Evolutionary conservation across 805 yeast species (phyloP).

Genomic region (Candida mattraensis): DNA sequence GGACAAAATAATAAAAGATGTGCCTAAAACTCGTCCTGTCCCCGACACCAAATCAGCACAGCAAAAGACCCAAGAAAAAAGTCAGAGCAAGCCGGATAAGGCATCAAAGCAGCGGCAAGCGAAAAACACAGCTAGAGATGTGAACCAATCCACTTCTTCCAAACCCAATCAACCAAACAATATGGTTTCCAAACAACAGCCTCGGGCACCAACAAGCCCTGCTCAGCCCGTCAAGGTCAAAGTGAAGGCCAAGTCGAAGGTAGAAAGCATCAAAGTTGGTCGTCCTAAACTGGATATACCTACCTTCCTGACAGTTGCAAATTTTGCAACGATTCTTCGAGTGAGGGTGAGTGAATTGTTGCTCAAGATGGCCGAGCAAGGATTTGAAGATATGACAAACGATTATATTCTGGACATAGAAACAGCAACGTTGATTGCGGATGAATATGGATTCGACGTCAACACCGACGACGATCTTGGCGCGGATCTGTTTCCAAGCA

Average conservation of each 20-base stretch:
- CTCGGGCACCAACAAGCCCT: slow-evolving; percentile 1
- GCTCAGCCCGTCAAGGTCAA: slow-evolving; percentile 5
- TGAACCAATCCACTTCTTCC: neutral
- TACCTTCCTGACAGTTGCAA: slow-evolving; percentile 73
- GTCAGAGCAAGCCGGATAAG: neutral
- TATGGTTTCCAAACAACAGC: neutral
- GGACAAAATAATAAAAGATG: neutral
- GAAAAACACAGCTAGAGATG: neutral
- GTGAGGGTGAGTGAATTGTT: slow-evolving; percentile 63
- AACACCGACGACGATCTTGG: slow-evolving; percentile 56
- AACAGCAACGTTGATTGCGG: slow-evolving; percentile 82
- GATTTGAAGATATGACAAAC: slow-evolving; percentile 69
- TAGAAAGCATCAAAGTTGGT: slow-evolving; percentile 1
- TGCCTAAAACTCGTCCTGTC: no score
- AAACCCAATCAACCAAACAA: neutral
- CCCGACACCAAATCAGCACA: no score
- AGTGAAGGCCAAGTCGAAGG: slow-evolving; percentile 9
- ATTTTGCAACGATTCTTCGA: slow-evolving; percentile 69
- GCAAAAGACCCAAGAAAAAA: no score
- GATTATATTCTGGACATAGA: slow-evolving; percentile 84
- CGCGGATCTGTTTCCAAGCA: slow-evolving; percentile 58
- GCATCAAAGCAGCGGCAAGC: neutral
- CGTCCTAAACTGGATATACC: slow-evolving; percentile 52
- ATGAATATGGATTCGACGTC: slow-evolving; percentile 78
- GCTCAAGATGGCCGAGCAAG: slow-evolving; percentile 59